Evolutionary conservation across 2,329 filamentous ascomycete genomes (phyloP).

Genomic region (Diplodia corticola): DNA sequence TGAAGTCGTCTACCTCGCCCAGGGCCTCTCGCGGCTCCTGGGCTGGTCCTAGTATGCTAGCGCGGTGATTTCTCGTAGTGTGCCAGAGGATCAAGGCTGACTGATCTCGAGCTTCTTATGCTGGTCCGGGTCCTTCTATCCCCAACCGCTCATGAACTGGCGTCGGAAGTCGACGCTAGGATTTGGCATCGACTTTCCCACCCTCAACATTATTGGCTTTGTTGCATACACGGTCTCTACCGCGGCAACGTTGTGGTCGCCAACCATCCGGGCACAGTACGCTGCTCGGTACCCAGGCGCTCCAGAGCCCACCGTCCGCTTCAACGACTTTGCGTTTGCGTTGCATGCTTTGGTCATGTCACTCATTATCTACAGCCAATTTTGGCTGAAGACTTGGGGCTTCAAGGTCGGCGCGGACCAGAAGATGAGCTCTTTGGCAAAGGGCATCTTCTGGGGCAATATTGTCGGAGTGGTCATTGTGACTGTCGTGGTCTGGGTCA

Average conservation of each 20-base stretch:
- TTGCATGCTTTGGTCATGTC: conserved; percentile 75
- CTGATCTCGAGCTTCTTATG: conserved; percentile 30
- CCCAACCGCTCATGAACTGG: conserved; percentile 81
- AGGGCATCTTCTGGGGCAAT: conserved; percentile 70
- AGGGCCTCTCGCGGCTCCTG: conserved; percentile 36
- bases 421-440: conserved; percentile 61
- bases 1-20: conserved; percentile 34
- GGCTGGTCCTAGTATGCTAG: conserved; percentile 36
- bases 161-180: conserved; percentile 75
- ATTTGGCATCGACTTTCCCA: conserved; percentile 83
- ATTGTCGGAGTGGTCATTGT: conserved; percentile 57
- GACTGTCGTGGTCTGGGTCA: conserved; percentile 46
- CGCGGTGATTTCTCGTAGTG: background rate
- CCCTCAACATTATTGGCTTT: conserved; percentile 73
- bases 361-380: conserved; percentile 73
- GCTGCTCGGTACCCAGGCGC: conserved; percentile 72
- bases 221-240: conserved; percentile 75
- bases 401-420: conserved; percentile 62
- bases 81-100: background rate
- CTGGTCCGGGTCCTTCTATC: conserved; percentile 82
- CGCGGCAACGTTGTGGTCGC: conserved; percentile 73
- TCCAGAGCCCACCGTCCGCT: conserved; percentile 77
- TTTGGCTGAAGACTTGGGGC: conserved; percentile 71
- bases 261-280: conserved; percentile 77
- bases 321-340: conserved; percentile 90